Base-by-base conservation (phyloP, 2,329 filamentous ascomycete species). In the Hirsutella rhossiliensis region DNA sequence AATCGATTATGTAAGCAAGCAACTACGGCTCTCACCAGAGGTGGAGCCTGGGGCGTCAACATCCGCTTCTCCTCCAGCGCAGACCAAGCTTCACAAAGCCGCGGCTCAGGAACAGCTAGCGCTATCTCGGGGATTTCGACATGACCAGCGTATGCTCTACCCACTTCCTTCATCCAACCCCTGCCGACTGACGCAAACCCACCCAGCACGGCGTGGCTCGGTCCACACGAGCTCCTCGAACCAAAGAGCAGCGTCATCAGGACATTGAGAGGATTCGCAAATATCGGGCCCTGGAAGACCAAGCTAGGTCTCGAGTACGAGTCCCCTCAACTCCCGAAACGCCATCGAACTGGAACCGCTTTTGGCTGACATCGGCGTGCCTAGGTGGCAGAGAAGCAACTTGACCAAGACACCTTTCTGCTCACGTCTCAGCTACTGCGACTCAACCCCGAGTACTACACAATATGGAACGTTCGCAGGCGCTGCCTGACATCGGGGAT, bases 391-490 rank as follows among this genome's bases (percentile, higher is more conserved):
- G 15, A 11, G 15, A 37, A 37, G n/a, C 34, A 17, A 17, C 18
- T 37, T n/a, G 17, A 37, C 6, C 4, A 19, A 4, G 34, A 37
- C 9, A 37, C 34, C 13, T 37, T 37, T 37, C 15, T 11, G n/a
- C 34, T 37, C 34, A 75, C 79, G 36, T 76, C 30, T 80, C 82
- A 77, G 52, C 75, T 92, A 38, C 72, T 90, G 43, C 75, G 73
- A 40, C 75, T 82, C 55, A 94, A 94, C 61, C 87, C 87, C 23
- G 87, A 94, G 63, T 89, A 89, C 69, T 92, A 92, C 67, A 90
- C 87, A 45, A 75, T 87, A 73, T 94, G 87, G 87, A 94, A 94
- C 72, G 76, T 82, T 67, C 82, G 92, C 59, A 82, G 92, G 55
- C 75, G 76, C 56, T 81, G 76, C 65, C 69, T 82, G 72, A 75